Base-by-base conservation (phyloP, 495 filamentous ascomycete species). In the Neurospora sp. region DNA sequence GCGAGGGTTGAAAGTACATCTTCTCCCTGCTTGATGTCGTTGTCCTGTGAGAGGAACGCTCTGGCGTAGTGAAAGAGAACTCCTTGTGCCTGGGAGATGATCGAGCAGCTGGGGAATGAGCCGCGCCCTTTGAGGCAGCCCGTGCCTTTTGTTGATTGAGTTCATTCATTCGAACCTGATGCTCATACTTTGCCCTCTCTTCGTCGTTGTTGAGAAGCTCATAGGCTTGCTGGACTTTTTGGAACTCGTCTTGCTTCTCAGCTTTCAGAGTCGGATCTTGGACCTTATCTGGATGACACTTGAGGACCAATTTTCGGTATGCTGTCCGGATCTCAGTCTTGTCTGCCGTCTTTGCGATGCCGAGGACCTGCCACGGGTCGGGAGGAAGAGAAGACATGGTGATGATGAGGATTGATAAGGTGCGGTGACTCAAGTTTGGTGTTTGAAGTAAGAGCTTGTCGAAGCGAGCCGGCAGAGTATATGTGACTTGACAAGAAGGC, bases 231-330 rank as follows among this genome's bases (percentile, higher is more conserved):
- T 98, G 95, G 40, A 98, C 93, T 81, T 90, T 91, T 82, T 98
- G 93, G 80, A 98, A 99, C 83, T 97, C 89, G 72, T 93, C 90
- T 72, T 90, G 87, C 79, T 94, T 96, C 75, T 88, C 83, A 27
- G 82, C 82, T 78, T 85, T 86, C 38, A 90, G 85, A 76, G 90
- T 87, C 74, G 96, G 92, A 62, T 86, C 84, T 77, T 93, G 89
- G 70, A 98, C 89, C 85, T 98, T 98, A 86, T 99, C 96, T 40
- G 96, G 96, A 79, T 99, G 96, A 79, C 90, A 94, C 83, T 93
- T 94, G 72, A 98, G 88, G 71, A 93, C 94, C 35, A 97, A 91
- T 83, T 97, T 98, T 74, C 93, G 92, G 84, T 98, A 92, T 20
- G 93, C 91, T 69, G 87, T 85, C 74, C 93, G 90, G 80, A 99